Conservation (phyloP, 2,329 filamentous ascomycete genomes). For the Ceratocystis cubensis region DNA sequence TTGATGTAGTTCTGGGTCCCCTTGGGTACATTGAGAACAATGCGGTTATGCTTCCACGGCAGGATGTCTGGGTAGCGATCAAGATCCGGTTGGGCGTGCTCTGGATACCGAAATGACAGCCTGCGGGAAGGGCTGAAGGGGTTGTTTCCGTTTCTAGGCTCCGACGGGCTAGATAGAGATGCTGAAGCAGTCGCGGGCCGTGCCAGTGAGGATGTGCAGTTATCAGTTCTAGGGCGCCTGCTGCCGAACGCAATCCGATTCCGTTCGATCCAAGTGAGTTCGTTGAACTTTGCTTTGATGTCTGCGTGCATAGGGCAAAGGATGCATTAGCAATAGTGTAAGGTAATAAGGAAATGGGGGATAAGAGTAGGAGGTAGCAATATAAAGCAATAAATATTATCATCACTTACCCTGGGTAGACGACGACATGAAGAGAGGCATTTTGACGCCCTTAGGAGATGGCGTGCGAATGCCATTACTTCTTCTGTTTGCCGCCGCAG, state of each 20-base stretch:
- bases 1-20: constrained; percentile 70
- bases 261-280: constrained; percentile 43
- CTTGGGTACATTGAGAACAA: constrained; percentile 66
- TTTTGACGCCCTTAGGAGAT: constrained; percentile 24
- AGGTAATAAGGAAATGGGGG: not conserved
- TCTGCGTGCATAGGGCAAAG: constrained; percentile 28
- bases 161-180: not conserved
- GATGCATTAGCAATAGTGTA: not conserved
- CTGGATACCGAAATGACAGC: constrained; percentile 19
- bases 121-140: not conserved
- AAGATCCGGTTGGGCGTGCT: constrained; percentile 29
- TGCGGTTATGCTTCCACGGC: constrained; percentile 75
- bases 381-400: not conserved
- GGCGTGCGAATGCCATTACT: constrained; percentile 8
- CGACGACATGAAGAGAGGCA: constrained; percentile 32
- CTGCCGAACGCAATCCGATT: constrained; percentile 31
- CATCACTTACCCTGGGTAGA: constrained; percentile 29
- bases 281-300: constrained; percentile 39
- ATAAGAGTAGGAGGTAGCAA: not conserved
- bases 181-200: constrained; percentile 13
- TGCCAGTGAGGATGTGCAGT: constrained; percentile 13
- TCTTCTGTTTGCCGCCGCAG: not conserved
- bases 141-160: constrained; percentile 6
- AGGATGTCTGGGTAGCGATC: constrained; percentile 87
- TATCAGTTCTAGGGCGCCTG: constrained; percentile 17